These are phyloP conservation scores for Tetrastigma voinierianum DNA, from an alignment of 164 flowering plant genomes.

Conservation along the genomic window DNA sequence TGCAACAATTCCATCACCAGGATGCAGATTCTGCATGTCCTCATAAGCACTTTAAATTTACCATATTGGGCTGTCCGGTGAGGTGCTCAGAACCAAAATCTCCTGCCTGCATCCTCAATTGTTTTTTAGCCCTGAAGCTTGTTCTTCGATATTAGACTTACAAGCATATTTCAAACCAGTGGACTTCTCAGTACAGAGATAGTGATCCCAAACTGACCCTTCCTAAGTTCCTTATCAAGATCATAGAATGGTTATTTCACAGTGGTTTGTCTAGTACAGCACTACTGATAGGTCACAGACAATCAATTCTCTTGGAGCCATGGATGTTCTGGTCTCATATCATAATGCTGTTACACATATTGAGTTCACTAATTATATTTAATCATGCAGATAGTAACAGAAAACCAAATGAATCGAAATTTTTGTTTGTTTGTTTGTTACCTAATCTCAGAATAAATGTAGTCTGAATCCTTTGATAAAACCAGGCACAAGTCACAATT, in stretches of 20 bases:
- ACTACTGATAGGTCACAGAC: too few relatives aligned
- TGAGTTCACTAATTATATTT: too few relatives aligned
- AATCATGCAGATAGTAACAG: too few relatives aligned
- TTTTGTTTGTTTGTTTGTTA: too few relatives aligned
- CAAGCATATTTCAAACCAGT: constrained; percentile 70
- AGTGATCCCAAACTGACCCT: constrained; percentile 88
- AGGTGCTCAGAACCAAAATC: constrained; percentile 66
- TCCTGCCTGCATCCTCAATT: constrained; percentile 72
- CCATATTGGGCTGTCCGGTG: constrained; percentile 85
- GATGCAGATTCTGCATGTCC: constrained; percentile 57
- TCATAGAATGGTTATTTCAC: constrained; percentile 45
- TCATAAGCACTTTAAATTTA: constrained; percentile 81
- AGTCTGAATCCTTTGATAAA: too few relatives aligned
- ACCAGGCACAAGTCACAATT: too few relatives aligned
- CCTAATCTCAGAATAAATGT: too few relatives aligned
- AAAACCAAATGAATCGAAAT: too few relatives aligned
- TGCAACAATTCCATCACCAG: constrained; percentile 85
- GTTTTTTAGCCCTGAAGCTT: constrained; percentile 51
- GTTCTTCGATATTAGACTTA: constrained; percentile 68
- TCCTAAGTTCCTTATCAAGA: constrained; percentile 65
- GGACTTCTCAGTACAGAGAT: constrained; percentile 62
- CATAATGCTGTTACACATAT: not conserved
- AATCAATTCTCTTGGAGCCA: constrained; percentile 76
- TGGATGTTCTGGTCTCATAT: constrained; percentile 72
- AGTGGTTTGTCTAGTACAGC: constrained; percentile 46